Conservation (phyloP, 352 stramenopile species). For the Discostella stelligera region DNA sequence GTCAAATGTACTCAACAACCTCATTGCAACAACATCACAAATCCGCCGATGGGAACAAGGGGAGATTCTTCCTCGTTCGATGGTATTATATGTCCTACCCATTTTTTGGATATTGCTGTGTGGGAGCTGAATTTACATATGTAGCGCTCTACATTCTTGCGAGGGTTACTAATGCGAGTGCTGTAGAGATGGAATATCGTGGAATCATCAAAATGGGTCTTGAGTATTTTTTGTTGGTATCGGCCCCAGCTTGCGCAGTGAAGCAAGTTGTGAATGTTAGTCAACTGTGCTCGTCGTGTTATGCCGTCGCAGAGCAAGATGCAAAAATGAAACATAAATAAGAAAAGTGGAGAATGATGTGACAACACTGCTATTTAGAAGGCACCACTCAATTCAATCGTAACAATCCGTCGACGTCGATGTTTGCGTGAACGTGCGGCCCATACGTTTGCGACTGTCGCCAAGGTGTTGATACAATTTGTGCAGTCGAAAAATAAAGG, state of each 20-base stretch:
- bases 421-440: too few species aligned
- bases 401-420: too few species aligned
- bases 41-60: slow-evolving; percentile 84
- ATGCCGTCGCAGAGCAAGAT: slow-evolving; percentile 72
- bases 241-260: slow-evolving; percentile 64
- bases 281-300: slow-evolving; percentile 76
- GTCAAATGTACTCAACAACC: slow-evolving; percentile 93
- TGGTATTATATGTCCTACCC: slow-evolving; percentile 84
- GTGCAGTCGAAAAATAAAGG: too few species aligned
- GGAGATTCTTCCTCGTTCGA: slow-evolving; percentile 92
- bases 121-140: slow-evolving; percentile 80
- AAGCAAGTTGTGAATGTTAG: slow-evolving; percentile 81
- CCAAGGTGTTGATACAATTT: too few species aligned
- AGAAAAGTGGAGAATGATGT: background rate
- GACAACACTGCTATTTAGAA: background rate
- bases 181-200: slow-evolving; percentile 5
- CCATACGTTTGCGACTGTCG: too few species aligned
- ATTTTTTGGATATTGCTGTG: slow-evolving; percentile 84
- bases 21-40: slow-evolving; percentile 91
- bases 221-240: slow-evolving; percentile 45
- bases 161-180: slow-evolving; percentile 9
- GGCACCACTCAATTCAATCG: background rate
- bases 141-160: slow-evolving; percentile 65
- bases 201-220: slow-evolving; percentile 18
- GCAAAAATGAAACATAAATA: slow-evolving; percentile 51